These are phyloP conservation scores for Blastobotrys petasosporus DNA, from an alignment of 1,139 yeast genomes.

Conservation along the genomic window DNA sequence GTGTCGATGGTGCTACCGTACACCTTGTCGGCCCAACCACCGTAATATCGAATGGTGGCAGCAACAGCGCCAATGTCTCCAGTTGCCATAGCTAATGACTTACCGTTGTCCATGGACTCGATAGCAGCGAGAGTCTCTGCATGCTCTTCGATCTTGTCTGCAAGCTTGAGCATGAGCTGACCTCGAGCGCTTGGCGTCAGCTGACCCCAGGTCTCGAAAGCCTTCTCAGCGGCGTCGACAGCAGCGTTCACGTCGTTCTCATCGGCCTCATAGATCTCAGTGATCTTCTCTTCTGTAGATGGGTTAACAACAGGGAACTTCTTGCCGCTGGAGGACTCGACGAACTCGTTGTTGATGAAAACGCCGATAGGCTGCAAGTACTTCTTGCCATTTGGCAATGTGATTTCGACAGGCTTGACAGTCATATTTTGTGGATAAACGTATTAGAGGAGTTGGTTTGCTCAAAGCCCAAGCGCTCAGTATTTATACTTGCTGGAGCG, in stretches of 20 bases:
- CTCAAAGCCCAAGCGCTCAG: no score
- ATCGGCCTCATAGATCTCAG: slow-evolving; percentile 49
- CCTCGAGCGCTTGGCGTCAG: slow-evolving; percentile 52
- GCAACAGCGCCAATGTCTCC: slow-evolving; percentile 56
- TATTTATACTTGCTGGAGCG: no score
- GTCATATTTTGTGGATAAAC: no score
- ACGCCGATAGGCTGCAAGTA: slow-evolving; percentile 62
- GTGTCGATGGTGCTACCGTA: slow-evolving; percentile 63
- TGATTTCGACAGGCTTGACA: slow-evolving; percentile 31
- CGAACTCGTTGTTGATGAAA: slow-evolving; percentile 55
- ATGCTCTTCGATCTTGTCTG: slow-evolving; percentile 55
- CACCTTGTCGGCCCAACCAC: slow-evolving; percentile 76
- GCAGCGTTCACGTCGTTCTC: slow-evolving; percentile 53
- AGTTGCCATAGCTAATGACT: slow-evolving; percentile 50
- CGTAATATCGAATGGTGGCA: slow-evolving; percentile 57
- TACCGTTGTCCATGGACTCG: slow-evolving; percentile 79
- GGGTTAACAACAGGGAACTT: slow-evolving; percentile 51
- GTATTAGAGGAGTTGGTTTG: no score
- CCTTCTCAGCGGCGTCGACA: slow-evolving; percentile 49
- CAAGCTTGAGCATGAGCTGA: slow-evolving; percentile 50
- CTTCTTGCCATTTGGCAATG: slow-evolving; percentile 55
- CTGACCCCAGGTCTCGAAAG: slow-evolving; percentile 46
- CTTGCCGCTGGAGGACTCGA: slow-evolving; percentile 43
- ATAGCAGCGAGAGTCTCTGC: slow-evolving; percentile 55
- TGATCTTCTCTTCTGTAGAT: slow-evolving; percentile 49